A percentile compares a stretch with the other conserved stretches of the same genome.
These are phyloP conservation scores for Solanum sitiens DNA, from an alignment of 257 asterid species.

Conservation along the genomic window DNA sequence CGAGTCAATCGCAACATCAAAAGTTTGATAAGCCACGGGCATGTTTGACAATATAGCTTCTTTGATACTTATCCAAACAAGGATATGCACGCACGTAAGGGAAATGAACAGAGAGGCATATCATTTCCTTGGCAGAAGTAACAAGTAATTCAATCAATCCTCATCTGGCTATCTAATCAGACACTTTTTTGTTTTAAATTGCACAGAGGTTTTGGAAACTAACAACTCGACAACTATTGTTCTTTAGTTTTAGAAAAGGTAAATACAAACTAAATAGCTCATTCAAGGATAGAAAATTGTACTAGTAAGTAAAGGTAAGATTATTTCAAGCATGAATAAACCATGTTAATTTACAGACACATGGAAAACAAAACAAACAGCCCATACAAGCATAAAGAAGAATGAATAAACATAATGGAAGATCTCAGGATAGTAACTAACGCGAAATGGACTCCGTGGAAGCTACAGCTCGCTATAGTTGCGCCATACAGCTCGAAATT, in stretches of 20 bases:
- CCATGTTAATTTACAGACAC: background rate
- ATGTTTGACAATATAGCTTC: background rate
- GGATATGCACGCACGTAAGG: background rate
- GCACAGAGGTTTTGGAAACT: background rate
- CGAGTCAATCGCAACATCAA: background rate
- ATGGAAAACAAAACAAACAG: background rate
- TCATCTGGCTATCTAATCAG: background rate
- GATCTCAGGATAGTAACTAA: slow-evolving; percentile 13
- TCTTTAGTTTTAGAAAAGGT: background rate
- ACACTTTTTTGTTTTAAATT: background rate
- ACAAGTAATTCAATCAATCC: background rate
- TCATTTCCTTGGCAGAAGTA: background rate
- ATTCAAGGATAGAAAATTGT: background rate
- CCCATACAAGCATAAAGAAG: background rate
- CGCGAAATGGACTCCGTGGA: slow-evolving; percentile 4
- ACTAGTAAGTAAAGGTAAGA: background rate
- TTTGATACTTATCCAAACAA: background rate
- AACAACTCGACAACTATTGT: background rate
- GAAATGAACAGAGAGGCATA: background rate
- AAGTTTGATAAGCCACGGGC: background rate
- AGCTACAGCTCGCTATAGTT: slow-evolving; percentile 80
- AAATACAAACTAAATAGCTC: background rate
- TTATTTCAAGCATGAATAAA: background rate
- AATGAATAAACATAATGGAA: background rate
- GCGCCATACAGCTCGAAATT: slow-evolving; percentile 97